phyloP scores from a whole-genome alignment of 257 asterid species.

The Buddleja alternifolia region DNA sequence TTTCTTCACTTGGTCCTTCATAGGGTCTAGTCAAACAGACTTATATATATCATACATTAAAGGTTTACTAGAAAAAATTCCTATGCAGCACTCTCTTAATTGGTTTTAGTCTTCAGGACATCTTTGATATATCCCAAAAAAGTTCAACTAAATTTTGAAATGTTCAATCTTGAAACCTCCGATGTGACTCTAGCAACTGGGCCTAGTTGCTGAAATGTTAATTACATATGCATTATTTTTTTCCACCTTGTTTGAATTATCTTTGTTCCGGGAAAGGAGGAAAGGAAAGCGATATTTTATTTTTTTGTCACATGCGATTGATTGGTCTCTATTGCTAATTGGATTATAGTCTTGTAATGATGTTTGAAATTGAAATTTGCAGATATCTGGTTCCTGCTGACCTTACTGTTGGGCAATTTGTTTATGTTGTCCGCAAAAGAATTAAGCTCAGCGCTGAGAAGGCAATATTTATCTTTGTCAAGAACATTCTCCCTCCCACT shows the following conservation, averaged over 20 bases:
- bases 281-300: not conserved
- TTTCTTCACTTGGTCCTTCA: constrained; percentile 6
- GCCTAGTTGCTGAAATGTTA: not conserved
- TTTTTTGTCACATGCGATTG: not conserved
- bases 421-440: constrained; percentile 96
- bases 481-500: constrained; percentile 94
- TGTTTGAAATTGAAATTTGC: constrained; percentile 30
- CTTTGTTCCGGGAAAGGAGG: not conserved
- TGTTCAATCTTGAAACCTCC: not conserved
- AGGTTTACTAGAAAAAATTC: constrained; percentile 9
- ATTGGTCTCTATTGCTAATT: not conserved
- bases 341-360: not conserved
- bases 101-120: constrained; percentile 2
- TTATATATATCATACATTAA: constrained; percentile 3
- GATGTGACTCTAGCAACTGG: constrained; percentile 13
- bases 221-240: not conserved
- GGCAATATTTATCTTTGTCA: constrained; percentile 96
- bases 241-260: not conserved
- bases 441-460: constrained; percentile 98
- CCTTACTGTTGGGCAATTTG: constrained; percentile 96
- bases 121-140: not conserved
- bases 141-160: not conserved
- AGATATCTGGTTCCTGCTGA: constrained; percentile 99
- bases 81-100: not conserved
- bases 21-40: not conserved